These are phyloP conservation scores for Elongisporangium undulatum DNA, from an alignment of 352 stramenopile species.

Conservation along the genomic window DNA sequence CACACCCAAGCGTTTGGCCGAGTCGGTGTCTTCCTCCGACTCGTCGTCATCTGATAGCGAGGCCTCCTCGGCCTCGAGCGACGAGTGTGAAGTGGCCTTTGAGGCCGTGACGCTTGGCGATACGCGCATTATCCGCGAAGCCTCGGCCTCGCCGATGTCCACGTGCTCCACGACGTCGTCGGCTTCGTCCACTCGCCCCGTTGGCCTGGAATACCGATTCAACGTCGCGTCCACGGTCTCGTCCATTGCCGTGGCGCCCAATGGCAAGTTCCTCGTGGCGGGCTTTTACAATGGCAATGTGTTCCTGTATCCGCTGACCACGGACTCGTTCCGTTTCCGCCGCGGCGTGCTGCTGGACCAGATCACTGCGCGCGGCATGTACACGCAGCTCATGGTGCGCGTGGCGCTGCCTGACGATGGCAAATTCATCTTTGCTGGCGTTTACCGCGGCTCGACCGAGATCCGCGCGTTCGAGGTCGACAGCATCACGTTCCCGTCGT, in stretches of 20 bases:
- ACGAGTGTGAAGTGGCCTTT: conserved; percentile 61
- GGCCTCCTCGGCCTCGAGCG: conserved; percentile 29
- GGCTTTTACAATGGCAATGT: conserved; percentile 77
- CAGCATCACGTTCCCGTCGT: conserved; percentile 59
- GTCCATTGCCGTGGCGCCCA: conserved; percentile 66
- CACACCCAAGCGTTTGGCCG: conserved; percentile 6
- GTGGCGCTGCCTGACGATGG: conserved; percentile 70
- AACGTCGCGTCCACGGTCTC: conserved; percentile 63
- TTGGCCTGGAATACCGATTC: conserved; percentile 64
- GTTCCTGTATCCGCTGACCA: conserved; percentile 51
- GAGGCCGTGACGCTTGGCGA: conserved; percentile 62
- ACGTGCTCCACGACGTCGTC: conserved; percentile 29
- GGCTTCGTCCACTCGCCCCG: conserved; percentile 12
- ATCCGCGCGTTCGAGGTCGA: conserved; percentile 82
- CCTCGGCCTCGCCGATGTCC: conserved; percentile 37
- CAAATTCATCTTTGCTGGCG: conserved; percentile 83
- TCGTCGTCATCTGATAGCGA: conserved; percentile 17
- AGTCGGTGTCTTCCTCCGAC: conserved; percentile 19
- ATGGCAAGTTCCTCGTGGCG: conserved; percentile 69
- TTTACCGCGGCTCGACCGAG: conserved; percentile 83
- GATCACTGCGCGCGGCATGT: conserved; percentile 75
- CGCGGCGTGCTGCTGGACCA: conserved; percentile 77
- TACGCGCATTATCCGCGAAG: conserved; percentile 47
- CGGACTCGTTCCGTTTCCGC: conserved; percentile 58
- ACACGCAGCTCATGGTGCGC: conserved; percentile 79